Percentiles rank a stretch among this genome's conserved stretches.
phyloP scores from a whole-genome alignment of 108 stramenopile genomes.

The Cyclotella kingstonii region DNA sequence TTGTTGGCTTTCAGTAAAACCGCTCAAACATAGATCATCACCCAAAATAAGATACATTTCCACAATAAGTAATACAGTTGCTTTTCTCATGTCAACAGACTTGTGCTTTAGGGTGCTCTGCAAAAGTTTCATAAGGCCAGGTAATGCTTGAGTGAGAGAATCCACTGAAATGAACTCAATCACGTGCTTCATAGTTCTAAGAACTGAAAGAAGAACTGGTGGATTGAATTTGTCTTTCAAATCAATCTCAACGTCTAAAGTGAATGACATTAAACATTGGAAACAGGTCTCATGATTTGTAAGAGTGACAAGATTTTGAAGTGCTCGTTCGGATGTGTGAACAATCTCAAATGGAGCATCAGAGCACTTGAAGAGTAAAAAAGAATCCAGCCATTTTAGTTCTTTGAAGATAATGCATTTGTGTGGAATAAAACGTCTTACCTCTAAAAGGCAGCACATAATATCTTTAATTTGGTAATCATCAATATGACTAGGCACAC shows the following conservation, averaged over 20 bases:
- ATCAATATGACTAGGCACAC: slow-evolving; percentile 33
- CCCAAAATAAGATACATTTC: slow-evolving; percentile 45
- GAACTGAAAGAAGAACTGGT: slow-evolving; percentile 29
- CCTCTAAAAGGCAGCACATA: slow-evolving; percentile 43
- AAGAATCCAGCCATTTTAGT: not conserved
- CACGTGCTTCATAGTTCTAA: slow-evolving; percentile 36
- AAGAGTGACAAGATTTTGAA: slow-evolving; percentile 41
- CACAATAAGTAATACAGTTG: slow-evolving; percentile 43
- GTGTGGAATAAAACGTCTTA: slow-evolving; percentile 1
- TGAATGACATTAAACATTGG: slow-evolving; percentile 33
- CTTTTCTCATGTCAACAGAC: slow-evolving; percentile 48
- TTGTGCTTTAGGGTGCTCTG: slow-evolving; percentile 17
- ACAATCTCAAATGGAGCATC: slow-evolving; percentile 51
- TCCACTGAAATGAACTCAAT: slow-evolving; percentile 26
- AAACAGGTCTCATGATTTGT: slow-evolving; percentile 42
- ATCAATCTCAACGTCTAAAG: slow-evolving; percentile 9
- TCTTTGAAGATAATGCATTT: not conserved
- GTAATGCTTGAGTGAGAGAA: slow-evolving; percentile 18
- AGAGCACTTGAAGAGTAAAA: slow-evolving; percentile 27
- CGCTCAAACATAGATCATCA: slow-evolving; percentile 34
- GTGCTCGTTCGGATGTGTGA: slow-evolving; percentile 51
- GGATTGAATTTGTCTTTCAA: slow-evolving; percentile 19
- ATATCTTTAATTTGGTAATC: slow-evolving; percentile 26
- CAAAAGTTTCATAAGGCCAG: slow-evolving; percentile 30
- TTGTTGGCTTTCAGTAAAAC: slow-evolving; percentile 36